Evolutionary conservation across 148 eudicot genomes (phyloP).

Genomic region (Camellia sinensis): DNA sequence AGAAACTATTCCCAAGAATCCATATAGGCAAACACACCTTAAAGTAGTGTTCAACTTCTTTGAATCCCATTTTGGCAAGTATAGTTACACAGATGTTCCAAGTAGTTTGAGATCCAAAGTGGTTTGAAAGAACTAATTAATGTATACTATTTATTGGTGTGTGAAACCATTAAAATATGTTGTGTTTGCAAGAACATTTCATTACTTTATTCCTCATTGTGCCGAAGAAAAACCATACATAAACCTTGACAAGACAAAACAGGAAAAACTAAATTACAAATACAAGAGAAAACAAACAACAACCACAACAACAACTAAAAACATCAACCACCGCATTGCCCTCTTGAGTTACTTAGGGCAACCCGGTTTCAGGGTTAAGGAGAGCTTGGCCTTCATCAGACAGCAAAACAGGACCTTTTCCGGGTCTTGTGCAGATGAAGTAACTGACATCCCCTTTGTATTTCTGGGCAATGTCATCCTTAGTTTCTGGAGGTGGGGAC

Average conservation of each 20-base stretch:
- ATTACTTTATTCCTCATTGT: too few species aligned
- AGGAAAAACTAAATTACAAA: too few species aligned
- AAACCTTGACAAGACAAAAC: not conserved
- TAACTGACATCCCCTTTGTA: slow-evolving; percentile 74
- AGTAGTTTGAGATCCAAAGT: not conserved
- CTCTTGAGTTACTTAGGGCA: slow-evolving; percentile 61
- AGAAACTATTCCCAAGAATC: too few species aligned
- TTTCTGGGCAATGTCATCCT: slow-evolving; percentile 43
- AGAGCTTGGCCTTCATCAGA: slow-evolving; percentile 69
- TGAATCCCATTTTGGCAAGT: slow-evolving; percentile 30
- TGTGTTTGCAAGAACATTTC: too few species aligned
- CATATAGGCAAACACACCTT: too few species aligned
- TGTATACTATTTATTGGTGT: too few species aligned
- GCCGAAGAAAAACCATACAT: too few species aligned
- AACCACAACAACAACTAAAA: not conserved
- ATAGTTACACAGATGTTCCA: not conserved
- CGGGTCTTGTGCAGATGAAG: slow-evolving; percentile 91
- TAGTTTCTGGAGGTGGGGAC: slow-evolving; percentile 63
- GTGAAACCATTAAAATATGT: too few species aligned
- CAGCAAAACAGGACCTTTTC: slow-evolving; percentile 72
- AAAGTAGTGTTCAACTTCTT: slow-evolving; percentile 17
- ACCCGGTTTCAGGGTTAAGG: slow-evolving; percentile 67
- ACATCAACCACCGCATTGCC: slow-evolving; percentile 4
- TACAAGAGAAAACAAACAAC: too few species aligned
- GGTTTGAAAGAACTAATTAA: too few species aligned